phyloP scores from a whole-genome alignment of 208 protist genomes.

The Leishmania gerbilli region DNA sequence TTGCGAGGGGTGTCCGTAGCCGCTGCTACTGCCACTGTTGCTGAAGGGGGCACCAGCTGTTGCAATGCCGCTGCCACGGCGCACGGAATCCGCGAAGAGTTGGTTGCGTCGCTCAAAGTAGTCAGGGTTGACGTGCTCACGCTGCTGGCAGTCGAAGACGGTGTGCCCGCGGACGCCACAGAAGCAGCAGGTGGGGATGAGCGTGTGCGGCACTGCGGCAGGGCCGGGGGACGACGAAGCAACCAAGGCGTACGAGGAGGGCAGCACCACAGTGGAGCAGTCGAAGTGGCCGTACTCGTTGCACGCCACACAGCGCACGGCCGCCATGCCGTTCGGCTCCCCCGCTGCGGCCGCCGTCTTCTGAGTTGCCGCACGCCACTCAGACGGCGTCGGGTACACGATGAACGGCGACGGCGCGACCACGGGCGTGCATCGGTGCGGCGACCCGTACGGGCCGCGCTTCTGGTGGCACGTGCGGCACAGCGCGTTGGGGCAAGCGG shows the following conservation, averaged over 20 bases:
- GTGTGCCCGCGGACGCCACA: slow-evolving; percentile 70
- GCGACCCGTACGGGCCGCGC: slow-evolving; percentile 35
- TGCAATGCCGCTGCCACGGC: background rate
- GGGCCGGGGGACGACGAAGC: slow-evolving; percentile 7
- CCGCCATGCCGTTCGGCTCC: slow-evolving; percentile 37
- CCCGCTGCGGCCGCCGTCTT: slow-evolving; percentile 10
- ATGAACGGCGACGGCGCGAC: slow-evolving; percentile 55
- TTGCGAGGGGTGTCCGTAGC: background rate
- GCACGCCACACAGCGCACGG: slow-evolving; percentile 69
- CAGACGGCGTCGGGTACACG: slow-evolving; percentile 16
- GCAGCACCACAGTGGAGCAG: slow-evolving; percentile 33
- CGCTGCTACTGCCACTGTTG: slow-evolving; percentile 12
- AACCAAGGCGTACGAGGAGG: background rate
- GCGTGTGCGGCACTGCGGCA: slow-evolving; percentile 20
- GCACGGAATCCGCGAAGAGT: slow-evolving; percentile 10
- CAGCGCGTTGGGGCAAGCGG: slow-evolving; percentile 73
- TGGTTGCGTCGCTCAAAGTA: slow-evolving; percentile 45
- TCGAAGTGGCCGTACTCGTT: slow-evolving; percentile 66
- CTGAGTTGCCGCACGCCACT: slow-evolving; percentile 23
- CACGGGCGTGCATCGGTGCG: slow-evolving; percentile 42
- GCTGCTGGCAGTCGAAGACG: slow-evolving; percentile 60
- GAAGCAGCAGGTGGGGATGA: slow-evolving; percentile 49
- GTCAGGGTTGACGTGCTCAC: slow-evolving; percentile 47
- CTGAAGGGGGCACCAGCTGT: background rate
- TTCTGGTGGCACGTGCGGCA: slow-evolving; percentile 70